These are phyloP conservation scores for Neoboletus subvelutipes DNA, from an alignment of 768 basidiomycete genomes.

Conservation along the genomic window DNA sequence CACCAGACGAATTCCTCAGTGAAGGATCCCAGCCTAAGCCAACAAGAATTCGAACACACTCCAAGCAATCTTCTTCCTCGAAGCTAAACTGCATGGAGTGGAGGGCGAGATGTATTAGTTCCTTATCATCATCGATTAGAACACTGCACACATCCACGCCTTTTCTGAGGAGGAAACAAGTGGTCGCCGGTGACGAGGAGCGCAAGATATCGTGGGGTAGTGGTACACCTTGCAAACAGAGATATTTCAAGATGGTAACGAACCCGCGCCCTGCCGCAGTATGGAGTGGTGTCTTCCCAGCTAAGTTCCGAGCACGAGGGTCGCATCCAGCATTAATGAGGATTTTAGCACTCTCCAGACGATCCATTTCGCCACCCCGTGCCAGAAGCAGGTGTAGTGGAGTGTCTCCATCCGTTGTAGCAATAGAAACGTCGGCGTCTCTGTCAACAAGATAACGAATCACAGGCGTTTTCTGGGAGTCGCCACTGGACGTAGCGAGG, in stretches of 20 bases:
- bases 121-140: neutral
- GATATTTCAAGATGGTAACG: neutral
- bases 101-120: neutral
- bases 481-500: neutral
- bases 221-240: neutral
- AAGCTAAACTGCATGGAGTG: too few species aligned
- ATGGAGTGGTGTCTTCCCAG: neutral
- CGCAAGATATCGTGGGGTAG: neutral
- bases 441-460: neutral
- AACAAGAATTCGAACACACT: neutral
- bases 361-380: neutral
- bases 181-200: neutral
- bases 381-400: neutral
- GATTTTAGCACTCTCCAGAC: neutral
- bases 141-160: neutral
- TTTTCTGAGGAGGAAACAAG: neutral
- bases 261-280: neutral
- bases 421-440: neutral
- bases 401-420: neutral
- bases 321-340: slow-evolving; percentile 4
- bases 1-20: neutral
- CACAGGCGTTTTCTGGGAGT: neutral
- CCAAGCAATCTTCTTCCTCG: neutral
- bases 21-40: slow-evolving; percentile 1
- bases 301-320: neutral